These are phyloP conservation scores for Fraxinus xanthoxyloides DNA, from an alignment of 305 asterid genomes.

Conservation along the genomic window DNA sequence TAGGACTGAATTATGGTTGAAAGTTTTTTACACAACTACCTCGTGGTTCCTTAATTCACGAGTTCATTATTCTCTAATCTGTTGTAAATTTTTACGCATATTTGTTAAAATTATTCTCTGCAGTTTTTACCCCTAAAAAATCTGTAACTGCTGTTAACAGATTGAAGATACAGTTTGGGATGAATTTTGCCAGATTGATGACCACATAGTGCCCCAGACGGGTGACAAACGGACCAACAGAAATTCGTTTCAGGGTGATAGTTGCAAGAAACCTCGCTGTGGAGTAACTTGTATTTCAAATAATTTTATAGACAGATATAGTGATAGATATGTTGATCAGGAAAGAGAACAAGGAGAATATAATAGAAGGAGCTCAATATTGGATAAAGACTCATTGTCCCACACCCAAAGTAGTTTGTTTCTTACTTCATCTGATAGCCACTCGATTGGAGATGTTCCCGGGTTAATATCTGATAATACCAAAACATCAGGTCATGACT, in stretches of 20 bases:
- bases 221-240: conserved; percentile 30
- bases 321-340: conserved; percentile 31
- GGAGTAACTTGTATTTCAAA: conserved; percentile 32
- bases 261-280: conserved; percentile 40
- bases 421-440: conserved; percentile 34
- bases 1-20: not conserved
- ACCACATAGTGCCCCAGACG: conserved; percentile 62
- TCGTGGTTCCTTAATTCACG: not conserved
- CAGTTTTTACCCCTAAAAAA: conserved; percentile 42
- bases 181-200: conserved; percentile 55
- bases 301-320: conserved; percentile 35
- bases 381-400: conserved; percentile 46
- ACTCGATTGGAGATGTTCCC: conserved; percentile 9
- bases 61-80: conserved; percentile 11
- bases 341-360: conserved; percentile 34
- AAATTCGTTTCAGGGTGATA: conserved; percentile 32
- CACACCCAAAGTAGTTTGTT: conserved; percentile 35
- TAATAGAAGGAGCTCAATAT: conserved; percentile 38
- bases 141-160: conserved; percentile 56
- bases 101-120: conserved; percentile 37
- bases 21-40: not conserved
- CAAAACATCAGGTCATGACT: conserved; percentile 36
- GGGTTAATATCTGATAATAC: conserved; percentile 34
- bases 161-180: conserved; percentile 60
- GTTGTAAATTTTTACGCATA: conserved; percentile 18